phyloP scores from a whole-genome alignment of 768 basidiomycete species.

The Termitomyces sp. region DNA sequence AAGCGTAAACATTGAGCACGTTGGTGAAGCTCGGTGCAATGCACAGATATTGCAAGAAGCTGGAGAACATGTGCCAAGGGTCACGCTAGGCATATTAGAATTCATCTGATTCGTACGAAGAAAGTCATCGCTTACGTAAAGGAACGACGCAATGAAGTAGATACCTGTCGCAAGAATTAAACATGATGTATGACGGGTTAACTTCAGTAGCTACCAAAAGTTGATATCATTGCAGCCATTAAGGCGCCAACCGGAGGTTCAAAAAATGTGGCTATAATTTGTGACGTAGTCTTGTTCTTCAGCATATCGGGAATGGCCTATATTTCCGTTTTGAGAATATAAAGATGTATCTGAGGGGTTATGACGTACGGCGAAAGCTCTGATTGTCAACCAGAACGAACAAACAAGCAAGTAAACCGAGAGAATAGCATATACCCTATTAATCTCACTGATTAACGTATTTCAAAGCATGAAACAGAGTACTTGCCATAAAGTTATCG shows the following conservation, averaged over 20 bases:
- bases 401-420: constrained; percentile 82
- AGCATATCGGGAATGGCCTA: constrained; percentile 52
- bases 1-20: constrained; percentile 93
- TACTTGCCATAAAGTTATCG: constrained; percentile 64
- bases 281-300: constrained; percentile 36
- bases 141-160: constrained; percentile 77
- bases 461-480: background rate
- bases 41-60: constrained; percentile 86
- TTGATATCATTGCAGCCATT: constrained; percentile 83
- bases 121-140: constrained; percentile 56
- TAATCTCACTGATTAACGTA: constrained; percentile 4
- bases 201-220: constrained; percentile 51
- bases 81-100: constrained; percentile 53
- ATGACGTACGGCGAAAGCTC: constrained; percentile 63
- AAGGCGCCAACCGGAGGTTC: constrained; percentile 72
- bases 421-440: constrained; percentile 81
- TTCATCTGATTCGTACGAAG: background rate
- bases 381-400: constrained; percentile 77
- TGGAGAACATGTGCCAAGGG: constrained; percentile 97
- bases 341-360: background rate
- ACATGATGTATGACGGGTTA: background rate
- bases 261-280: constrained; percentile 61
- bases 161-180: constrained; percentile 41
- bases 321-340: background rate
- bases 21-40: constrained; percentile 93